Percentiles rank a stretch among this genome's conserved stretches.
These are phyloP conservation scores for Secale cereale DNA, from an alignment of 176 grass and related monocot genomes.

Conservation along the genomic window DNA sequence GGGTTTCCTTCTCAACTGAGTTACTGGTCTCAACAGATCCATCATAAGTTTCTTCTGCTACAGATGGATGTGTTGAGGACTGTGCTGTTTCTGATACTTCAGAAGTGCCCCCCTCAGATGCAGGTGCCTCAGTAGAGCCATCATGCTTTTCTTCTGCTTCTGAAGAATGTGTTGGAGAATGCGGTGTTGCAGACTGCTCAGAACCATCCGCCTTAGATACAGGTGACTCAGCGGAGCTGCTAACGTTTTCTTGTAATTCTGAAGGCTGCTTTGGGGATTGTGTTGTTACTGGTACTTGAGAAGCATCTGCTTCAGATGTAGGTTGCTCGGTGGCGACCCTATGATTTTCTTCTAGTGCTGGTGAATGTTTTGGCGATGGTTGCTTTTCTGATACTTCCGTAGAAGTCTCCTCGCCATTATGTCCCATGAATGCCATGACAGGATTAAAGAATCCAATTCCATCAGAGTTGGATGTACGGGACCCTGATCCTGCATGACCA, in stretches of 20 bases:
- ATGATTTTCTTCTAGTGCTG: conserved; percentile 44
- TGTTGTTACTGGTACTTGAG: conserved; percentile 35
- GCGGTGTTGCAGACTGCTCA: conserved; percentile 14
- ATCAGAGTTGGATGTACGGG: conserved; percentile 45
- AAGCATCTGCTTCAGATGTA: conserved; percentile 40
- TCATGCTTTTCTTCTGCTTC: conserved; percentile 21
- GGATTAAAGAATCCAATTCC: conserved; percentile 67
- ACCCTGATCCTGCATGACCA: conserved; percentile 43
- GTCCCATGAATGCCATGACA: conserved; percentile 92
- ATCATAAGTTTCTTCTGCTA: conserved; percentile 23
- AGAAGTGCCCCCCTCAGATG: background rate
- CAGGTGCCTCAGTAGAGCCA: conserved; percentile 21
- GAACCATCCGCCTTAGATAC: conserved; percentile 22
- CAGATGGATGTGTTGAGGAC: conserved; percentile 5
- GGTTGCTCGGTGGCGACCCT: conserved; percentile 24
- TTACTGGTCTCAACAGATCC: conserved; percentile 4
- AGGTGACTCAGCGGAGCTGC: conserved; percentile 12
- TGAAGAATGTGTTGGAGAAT: conserved; percentile 20
- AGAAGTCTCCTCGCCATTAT: conserved; percentile 55
- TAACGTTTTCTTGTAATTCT: conserved; percentile 24
- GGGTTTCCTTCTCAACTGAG: conserved; percentile 29
- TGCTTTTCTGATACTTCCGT: conserved; percentile 38
- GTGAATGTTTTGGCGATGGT: conserved; percentile 25
- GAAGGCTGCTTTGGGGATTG: conserved; percentile 41
- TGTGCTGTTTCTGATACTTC: conserved; percentile 24